Percentiles rank a stretch among this genome's conserved stretches.
Evolutionary conservation across 805 yeast genomes (phyloP).

Genomic region (Debaryomyces maramus): DNA sequence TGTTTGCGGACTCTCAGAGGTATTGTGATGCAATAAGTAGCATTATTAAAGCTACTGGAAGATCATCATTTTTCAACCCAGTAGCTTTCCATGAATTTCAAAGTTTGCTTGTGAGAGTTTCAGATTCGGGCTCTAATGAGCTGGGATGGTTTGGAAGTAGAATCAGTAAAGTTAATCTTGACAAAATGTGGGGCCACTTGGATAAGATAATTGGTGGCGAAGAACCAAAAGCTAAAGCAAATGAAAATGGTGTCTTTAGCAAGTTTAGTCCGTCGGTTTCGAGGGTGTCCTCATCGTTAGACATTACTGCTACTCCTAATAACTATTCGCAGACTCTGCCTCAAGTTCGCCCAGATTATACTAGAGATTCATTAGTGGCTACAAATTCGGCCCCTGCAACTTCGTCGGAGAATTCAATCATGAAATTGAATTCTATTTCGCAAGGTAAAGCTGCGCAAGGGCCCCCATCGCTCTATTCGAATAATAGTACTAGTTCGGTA

Average conservation of each 20-base stretch:
- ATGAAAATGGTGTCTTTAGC: constrained; percentile 61
- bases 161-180: constrained; percentile 62
- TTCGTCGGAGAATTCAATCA: constrained; percentile 5
- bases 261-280: constrained; percentile 72
- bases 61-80: constrained; percentile 28
- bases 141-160: constrained; percentile 72
- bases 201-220: constrained; percentile 93
- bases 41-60: constrained; percentile 30
- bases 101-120: constrained; percentile 44
- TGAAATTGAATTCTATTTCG: constrained; percentile 1
- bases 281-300: constrained; percentile 46
- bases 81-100: constrained; percentile 30
- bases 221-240: constrained; percentile 33
- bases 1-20: constrained; percentile 56
- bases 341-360: constrained; percentile 1
- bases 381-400: constrained; percentile 5
- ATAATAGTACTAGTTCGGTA: constrained; percentile 1
- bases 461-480: constrained; percentile 1
- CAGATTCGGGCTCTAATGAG: constrained; percentile 42
- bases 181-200: constrained; percentile 84
- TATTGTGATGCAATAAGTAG: constrained; percentile 54
- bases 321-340: constrained; percentile 11
- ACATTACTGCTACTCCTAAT: constrained; percentile 24
- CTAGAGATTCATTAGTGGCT: constrained; percentile 1
- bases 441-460: neutral